Evolutionary conservation across 805 yeast species (phyloP).

Genomic region (Candida xyloterini): DNA sequence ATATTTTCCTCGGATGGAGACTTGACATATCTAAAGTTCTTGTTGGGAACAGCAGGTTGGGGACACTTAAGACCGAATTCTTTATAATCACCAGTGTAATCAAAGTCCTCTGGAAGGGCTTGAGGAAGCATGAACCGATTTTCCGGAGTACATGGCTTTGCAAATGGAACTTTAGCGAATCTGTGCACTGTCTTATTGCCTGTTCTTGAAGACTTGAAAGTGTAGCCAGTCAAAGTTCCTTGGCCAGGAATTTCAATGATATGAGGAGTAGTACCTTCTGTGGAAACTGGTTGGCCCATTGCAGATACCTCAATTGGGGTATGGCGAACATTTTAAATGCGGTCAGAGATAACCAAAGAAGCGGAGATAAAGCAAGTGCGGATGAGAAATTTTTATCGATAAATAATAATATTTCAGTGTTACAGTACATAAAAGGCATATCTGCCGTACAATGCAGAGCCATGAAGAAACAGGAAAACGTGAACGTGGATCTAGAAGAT

Average conservation of each 20-base stretch:
- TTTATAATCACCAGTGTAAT: constrained; percentile 39
- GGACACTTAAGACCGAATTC: constrained; percentile 36
- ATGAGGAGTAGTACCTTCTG: constrained; percentile 22
- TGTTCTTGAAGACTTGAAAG: constrained; percentile 17
- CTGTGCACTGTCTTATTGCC: constrained; percentile 25
- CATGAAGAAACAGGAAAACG: not conserved
- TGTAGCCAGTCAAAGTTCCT: constrained; percentile 32
- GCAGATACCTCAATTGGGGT: not conserved
- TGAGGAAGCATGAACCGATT: constrained; percentile 32
- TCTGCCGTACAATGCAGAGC: not conserved
- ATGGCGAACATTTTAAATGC: not conserved
- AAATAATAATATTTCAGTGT: not conserved
- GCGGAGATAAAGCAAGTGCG: not conserved
- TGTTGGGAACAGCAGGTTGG: constrained; percentile 36
- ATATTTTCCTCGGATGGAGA: constrained; percentile 36
- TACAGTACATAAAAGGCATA: not conserved
- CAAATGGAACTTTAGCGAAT: constrained; percentile 35
- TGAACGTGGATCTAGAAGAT: not conserved
- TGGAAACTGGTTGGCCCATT: constrained; percentile 27
- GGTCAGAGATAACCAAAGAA: not conserved
- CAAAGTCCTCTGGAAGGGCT: constrained; percentile 33
- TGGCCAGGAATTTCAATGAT: constrained; percentile 21
- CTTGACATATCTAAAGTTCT: constrained; percentile 19
- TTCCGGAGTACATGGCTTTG: constrained; percentile 32
- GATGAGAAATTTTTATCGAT: not conserved